Percentiles rank a stretch among this genome's conserved stretches.
These are phyloP conservation scores for Rhodomyrtus tomentosa DNA, from an alignment of 345 rosid genomes.

Conservation along the genomic window DNA sequence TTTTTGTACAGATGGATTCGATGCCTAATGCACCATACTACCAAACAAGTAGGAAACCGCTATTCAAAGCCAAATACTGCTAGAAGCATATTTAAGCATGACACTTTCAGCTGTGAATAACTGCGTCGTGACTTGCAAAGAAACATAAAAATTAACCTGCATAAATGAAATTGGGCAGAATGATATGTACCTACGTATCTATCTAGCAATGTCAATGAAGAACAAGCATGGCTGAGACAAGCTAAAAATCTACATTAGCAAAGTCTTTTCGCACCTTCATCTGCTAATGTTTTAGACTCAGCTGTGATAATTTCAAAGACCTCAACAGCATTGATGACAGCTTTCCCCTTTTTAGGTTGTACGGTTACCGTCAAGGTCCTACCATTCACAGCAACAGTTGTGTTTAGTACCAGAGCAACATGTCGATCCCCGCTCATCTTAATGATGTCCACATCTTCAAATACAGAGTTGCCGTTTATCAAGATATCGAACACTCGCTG, in stretches of 20 bases:
- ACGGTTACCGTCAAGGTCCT: slow-evolving; percentile 61
- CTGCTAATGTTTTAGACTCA: slow-evolving; percentile 58
- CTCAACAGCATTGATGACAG: slow-evolving; percentile 84
- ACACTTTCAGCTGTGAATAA: background rate
- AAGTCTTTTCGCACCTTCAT: slow-evolving; percentile 49
- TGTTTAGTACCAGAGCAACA: slow-evolving; percentile 75
- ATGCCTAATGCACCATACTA: background rate
- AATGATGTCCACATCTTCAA: slow-evolving; percentile 53
- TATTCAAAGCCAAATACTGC: background rate
- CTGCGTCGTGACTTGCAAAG: background rate
- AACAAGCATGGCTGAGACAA: background rate
- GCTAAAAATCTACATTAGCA: background rate
- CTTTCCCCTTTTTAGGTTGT: slow-evolving; percentile 61
- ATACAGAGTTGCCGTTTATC: slow-evolving; percentile 49
- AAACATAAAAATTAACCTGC: background rate
- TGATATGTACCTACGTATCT: background rate
- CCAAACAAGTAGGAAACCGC: background rate
- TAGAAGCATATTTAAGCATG: background rate
- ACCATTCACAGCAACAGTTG: slow-evolving; percentile 67
- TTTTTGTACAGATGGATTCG: background rate
- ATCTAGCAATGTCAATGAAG: background rate
- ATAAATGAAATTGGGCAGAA: background rate
- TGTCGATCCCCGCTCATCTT: slow-evolving; percentile 57
- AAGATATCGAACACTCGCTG: slow-evolving; percentile 77
- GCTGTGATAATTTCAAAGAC: slow-evolving; percentile 67